Conservation (phyloP, 1,139 yeast species). For the Lodderomyces pseudojiufengensis region DNA sequence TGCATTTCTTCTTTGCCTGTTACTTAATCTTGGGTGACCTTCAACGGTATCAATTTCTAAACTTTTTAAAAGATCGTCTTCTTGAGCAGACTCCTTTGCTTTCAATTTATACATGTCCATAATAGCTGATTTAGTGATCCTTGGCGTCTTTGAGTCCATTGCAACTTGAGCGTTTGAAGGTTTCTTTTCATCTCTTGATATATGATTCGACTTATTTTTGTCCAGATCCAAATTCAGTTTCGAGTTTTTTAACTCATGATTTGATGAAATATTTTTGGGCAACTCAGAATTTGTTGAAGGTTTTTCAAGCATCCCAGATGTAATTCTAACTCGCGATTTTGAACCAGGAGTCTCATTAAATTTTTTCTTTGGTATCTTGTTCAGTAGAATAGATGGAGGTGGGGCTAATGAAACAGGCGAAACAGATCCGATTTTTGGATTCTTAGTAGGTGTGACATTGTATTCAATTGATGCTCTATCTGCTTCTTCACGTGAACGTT, state of each 20-base stretch:
- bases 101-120: not conserved
- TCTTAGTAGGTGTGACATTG: slow-evolving; percentile 15
- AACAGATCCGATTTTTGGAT: slow-evolving; percentile 5
- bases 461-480: slow-evolving; percentile 16
- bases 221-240: not conserved
- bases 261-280: slow-evolving; percentile 1
- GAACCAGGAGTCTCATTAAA: slow-evolving; percentile 12
- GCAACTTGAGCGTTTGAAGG: not conserved
- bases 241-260: not conserved
- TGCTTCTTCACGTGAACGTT: slow-evolving; percentile 1
- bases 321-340: slow-evolving; percentile 39
- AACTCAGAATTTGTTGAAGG: slow-evolving; percentile 20
- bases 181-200: slow-evolving; percentile 3
- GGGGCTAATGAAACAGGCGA: slow-evolving; percentile 29
- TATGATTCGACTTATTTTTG: not conserved
- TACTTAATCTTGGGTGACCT: slow-evolving; percentile 9
- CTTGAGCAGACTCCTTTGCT: not conserved
- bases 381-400: slow-evolving; percentile 24
- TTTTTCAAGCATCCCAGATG: slow-evolving; percentile 60
- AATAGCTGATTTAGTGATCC: not conserved
- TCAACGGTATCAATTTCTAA: slow-evolving; percentile 13
- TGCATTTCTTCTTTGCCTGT: slow-evolving; percentile 10
- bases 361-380: slow-evolving; percentile 27
- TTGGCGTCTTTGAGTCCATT: not conserved
- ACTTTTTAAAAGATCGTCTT: slow-evolving; percentile 5